Evolutionary conservation across 345 rosid species (phyloP), one percentile per base, ranked within the genome.

Genomic region (Passiflora organensis): DNA sequence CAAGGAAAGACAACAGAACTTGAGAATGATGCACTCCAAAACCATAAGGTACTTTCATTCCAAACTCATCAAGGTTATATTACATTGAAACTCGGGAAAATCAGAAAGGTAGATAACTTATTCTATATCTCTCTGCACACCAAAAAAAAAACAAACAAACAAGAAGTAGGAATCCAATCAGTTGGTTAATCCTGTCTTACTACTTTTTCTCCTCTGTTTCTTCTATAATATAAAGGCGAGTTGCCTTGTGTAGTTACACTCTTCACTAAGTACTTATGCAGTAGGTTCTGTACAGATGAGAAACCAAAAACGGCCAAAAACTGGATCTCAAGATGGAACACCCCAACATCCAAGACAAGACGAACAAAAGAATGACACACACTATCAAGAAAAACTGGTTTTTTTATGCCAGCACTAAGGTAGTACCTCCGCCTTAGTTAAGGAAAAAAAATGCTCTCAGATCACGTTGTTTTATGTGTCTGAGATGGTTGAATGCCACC

Each of bases 401-500:
- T n/a, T n/a, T n/a, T n/a, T n/a, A n/a, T n/a, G n/a, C n/a, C n/a
- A n/a, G n/a, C n/a, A n/a, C n/a, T 56, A 19, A 50, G 64, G 69
- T 53, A 50, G 53, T 52, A 66, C 76, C 63, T 74, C n/a, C n/a
- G n/a, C 22, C 46, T 63, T 59, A 55, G 59, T 22, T 63, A 72
- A 44, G 23, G 20, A n/a, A n/a, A n/a, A 49, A 56, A 37, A 55
- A 16, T 52, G 54, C 38, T 32, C 76, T 69, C 80, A 58, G 74
- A 65, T 60, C 82, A 69, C 65, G 60, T 54, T 54, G 48, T 70
- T 59, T 54, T 77, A 72, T 70, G 77, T 66, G 73, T 75, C 81
- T 63, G 72, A 74, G 83, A 65, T 59, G 73, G 81, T 77, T 81
- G 89, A 80, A 82, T 81, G 96, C 70, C n/a, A 66, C 88, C 87